Evolutionary conservation across 352 stramenopile species (phyloP), one percentile per base, ranked within the genome.

Genomic region (Elongisporangium prolatum): DNA sequence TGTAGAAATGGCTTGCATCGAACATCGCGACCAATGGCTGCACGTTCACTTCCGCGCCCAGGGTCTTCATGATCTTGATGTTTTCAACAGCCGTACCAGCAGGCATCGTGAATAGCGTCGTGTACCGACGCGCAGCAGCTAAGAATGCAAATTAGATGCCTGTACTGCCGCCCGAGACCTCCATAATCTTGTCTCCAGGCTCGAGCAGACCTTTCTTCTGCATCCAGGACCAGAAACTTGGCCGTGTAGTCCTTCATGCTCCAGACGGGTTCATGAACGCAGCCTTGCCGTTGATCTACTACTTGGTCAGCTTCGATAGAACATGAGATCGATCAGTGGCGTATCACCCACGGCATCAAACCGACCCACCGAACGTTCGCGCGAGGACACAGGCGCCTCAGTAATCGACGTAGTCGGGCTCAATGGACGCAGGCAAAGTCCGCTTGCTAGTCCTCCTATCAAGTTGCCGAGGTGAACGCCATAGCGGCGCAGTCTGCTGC

Each of bases 231-330:
- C 73, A 98, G 84, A 17, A 73, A 89, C 50, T 96, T 88, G 48
- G 90, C 91, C 17, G 97, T 93, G 34, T 93, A 91, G 72, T 98
- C 95, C 73, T 98, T 98, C 62, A 98, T 89, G 21, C 78, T 96
- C 9, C 95, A 59, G 89, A 91, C 18, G 96, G 96, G 66, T 98
- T 98, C 64, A 87, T 71, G 59, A 79, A 92, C 72, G 92, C 84
- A 17, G 82, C 82, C 63, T 94, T 94, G 59, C 69, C 84, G 22
- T 88, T 80, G 55, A 94, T 84, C 59, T 73, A 86, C 71, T 80
- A 90, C 4, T 74, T 71, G 2, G 84, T 94, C 49, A 91, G 75
- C 52, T 71, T 68, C 1, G 81, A 89, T 20, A 91, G 56, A 20
- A 77, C 48, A 74, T 78, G 52, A 94, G 71, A 60, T 91, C 72